Percentiles rank a stretch among this genome's conserved stretches.
phyloP scores from a whole-genome alignment of 2,329 filamentous ascomycete genomes.

The Beauveria scarabaeidicola region DNA sequence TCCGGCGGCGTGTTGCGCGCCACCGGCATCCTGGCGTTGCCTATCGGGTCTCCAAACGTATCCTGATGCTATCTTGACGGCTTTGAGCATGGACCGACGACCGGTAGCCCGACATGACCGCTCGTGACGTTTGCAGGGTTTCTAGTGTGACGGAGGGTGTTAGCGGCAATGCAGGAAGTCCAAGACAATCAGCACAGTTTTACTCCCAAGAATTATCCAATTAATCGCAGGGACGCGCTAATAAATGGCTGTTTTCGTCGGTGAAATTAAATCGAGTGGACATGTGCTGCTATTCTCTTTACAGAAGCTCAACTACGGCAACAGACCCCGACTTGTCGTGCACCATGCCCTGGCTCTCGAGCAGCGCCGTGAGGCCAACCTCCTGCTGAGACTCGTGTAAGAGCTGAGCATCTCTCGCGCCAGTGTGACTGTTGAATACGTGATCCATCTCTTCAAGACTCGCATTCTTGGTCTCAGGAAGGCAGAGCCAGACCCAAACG shows the following conservation, averaged over 20 bases:
- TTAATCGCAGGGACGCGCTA: no score
- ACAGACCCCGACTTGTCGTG: slow-evolving; percentile 3
- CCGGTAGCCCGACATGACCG: background rate
- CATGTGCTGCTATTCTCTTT: background rate
- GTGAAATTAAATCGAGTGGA: no score
- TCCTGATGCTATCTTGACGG: no score
- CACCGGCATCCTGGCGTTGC: slow-evolving; percentile 12
- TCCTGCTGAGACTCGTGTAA: slow-evolving; percentile 18
- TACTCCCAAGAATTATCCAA: no score
- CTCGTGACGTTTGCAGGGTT: background rate
- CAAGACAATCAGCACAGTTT: no score
- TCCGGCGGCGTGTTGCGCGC: slow-evolving; percentile 13
- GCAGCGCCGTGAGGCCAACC: slow-evolving; percentile 15
- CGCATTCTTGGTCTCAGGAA: slow-evolving; percentile 47
- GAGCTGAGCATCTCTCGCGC: slow-evolving; percentile 18
- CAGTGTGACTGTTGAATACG: slow-evolving; percentile 36
- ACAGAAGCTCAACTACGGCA: slow-evolving; percentile 1
- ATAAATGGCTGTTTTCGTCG: no score
- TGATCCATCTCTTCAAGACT: slow-evolving; percentile 47
- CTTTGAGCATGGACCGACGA: no score
- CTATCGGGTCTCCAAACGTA: no score
- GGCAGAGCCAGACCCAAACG: slow-evolving; percentile 40
- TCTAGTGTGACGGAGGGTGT: background rate
- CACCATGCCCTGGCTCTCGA: background rate
- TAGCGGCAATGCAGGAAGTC: background rate